phyloP scores from a whole-genome alignment of 441 rosid species.

The Eruca vesicaria region DNA sequence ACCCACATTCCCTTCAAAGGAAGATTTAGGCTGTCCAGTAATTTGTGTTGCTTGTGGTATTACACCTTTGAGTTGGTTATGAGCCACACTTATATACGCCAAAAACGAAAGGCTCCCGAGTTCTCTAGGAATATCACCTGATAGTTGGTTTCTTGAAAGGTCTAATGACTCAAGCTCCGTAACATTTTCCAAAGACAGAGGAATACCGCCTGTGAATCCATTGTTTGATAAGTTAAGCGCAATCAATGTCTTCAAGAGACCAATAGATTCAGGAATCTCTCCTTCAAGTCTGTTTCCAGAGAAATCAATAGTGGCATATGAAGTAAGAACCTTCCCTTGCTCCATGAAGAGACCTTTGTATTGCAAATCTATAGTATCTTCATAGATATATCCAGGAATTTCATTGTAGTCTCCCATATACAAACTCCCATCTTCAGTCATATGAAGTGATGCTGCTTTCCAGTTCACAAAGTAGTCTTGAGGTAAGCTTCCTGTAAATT shows the following conservation, averaged over 20 bases:
- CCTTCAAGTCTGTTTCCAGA: conserved; percentile 28
- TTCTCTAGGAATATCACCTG: conserved; percentile 30
- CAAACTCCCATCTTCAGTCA: not conserved
- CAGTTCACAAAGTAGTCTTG: conserved; percentile 28
- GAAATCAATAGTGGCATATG: not conserved
- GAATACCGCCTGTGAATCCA: conserved; percentile 20
- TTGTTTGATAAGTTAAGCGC: conserved; percentile 40
- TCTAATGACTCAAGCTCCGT: conserved; percentile 24
- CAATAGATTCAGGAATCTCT: conserved; percentile 24
- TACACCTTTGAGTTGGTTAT: conserved; percentile 41
- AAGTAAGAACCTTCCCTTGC: not conserved
- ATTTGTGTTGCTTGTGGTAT: conserved; percentile 41
- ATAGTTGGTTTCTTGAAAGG: conserved; percentile 34
- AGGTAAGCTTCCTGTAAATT: not conserved
- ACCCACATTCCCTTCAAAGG: conserved; percentile 35
- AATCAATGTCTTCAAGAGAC: conserved; percentile 11
- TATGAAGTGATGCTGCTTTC: conserved; percentile 36
- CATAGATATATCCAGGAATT: not conserved
- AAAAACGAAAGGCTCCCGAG: conserved; percentile 20
- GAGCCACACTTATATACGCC: conserved; percentile 37
- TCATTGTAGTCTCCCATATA: conserved; percentile 15
- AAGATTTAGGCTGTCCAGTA: conserved; percentile 31
- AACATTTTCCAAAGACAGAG: conserved; percentile 22
- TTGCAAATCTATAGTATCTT: not conserved
- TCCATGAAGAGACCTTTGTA: conserved; percentile 19